Conservation (phyloP, 2,329 filamentous ascomycete species). For the Cercospora sesami region DNA sequence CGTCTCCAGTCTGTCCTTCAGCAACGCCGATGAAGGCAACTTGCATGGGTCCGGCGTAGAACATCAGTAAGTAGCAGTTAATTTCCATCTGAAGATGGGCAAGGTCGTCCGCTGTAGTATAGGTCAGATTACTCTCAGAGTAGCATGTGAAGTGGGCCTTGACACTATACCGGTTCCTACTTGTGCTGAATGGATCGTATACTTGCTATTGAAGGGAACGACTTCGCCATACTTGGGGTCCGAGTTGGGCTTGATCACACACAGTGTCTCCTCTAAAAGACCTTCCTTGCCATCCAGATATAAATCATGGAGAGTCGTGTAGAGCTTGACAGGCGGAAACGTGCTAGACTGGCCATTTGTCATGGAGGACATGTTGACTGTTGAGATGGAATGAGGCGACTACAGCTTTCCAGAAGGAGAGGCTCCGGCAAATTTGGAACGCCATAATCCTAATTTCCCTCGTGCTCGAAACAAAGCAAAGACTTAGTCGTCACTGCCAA, state of each 20-base stretch:
- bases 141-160: too few species aligned
- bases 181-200: background rate
- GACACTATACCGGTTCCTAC: background rate
- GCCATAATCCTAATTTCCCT: background rate
- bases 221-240: background rate
- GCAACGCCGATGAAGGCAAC: background rate
- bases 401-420: background rate
- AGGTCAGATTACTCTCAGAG: too few species aligned
- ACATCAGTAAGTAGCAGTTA: background rate
- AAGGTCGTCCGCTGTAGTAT: background rate
- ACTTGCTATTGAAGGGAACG: background rate
- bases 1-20: background rate
- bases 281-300: background rate
- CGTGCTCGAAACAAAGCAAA: background rate
- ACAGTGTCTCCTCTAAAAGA: background rate
- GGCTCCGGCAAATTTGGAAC: background rate
- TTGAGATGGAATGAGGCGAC: background rate
- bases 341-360: background rate
- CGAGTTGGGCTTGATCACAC: background rate
- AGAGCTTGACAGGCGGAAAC: background rate
- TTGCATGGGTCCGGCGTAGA: background rate
- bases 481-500: background rate
- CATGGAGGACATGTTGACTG: background rate
- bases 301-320: background rate
- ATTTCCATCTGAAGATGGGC: background rate